Evolutionary conservation across 306 rosid genomes (phyloP).

Genomic region (Ziziphus jujuba): DNA sequence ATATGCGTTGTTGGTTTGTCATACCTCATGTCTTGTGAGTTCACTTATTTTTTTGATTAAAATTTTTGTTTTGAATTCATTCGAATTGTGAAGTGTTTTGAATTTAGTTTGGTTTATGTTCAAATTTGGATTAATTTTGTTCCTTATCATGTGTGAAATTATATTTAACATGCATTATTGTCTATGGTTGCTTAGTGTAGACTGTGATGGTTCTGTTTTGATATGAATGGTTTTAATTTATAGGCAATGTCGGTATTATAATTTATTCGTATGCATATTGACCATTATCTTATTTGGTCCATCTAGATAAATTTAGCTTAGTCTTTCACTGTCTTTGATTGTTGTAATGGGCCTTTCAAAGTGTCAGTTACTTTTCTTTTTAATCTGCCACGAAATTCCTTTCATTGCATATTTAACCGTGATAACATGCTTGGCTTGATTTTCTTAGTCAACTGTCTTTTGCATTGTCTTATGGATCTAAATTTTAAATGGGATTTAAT

Average conservation of each 20-base stretch:
- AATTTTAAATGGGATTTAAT: neutral
- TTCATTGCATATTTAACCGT: neutral
- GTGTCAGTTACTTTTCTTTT: neutral
- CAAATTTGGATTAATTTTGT: neutral
- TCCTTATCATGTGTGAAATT: neutral
- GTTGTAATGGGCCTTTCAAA: neutral
- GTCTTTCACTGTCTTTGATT: neutral
- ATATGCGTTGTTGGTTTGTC: conserved; percentile 88
- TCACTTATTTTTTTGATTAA: neutral
- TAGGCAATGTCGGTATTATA: neutral
- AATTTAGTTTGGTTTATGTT: neutral
- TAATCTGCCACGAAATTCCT: too few species aligned
- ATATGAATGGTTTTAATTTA: neutral
- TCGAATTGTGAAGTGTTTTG: conserved; percentile 2
- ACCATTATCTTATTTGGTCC: neutral
- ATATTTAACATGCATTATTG: conserved; percentile 8
- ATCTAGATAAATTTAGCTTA: neutral
- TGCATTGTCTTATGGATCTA: too few species aligned
- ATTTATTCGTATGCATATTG: neutral
- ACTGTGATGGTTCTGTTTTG: neutral
- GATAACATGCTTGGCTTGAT: neutral
- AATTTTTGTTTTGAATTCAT: too few species aligned
- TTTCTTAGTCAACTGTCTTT: neutral
- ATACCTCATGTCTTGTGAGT: conserved; percentile 92
- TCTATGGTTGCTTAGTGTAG: neutral